Base-by-base conservation (phyloP, 495 filamentous ascomycete genomes). In the Neurospora tetraspora region DNA sequence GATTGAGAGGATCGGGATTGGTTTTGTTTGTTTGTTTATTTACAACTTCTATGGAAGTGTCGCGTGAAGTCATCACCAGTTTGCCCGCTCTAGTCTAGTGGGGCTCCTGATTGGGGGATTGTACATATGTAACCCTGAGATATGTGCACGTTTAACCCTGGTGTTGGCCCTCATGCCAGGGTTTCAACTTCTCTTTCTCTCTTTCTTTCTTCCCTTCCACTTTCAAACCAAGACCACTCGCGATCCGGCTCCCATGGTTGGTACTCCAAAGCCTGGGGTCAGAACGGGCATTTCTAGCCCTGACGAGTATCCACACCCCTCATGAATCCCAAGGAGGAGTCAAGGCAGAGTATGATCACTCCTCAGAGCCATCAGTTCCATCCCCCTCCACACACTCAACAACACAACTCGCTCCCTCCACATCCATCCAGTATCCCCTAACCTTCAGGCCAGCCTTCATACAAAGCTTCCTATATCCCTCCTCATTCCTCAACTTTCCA, bases 401-500 rank as follows among this genome's bases (percentile, higher is more conserved):
- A 23, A 76, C 77, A 18, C 70, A 77, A 3, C 69, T 74, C 0
- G 76, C 65, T 9, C 74, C 71, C 1, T 68, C 74, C 3, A 73
- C 73, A 59, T 74, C 71, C 1, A 72, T 43, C 45, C 78, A 69
- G 31, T 74, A 80, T 6, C 70, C 70, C 34, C 75, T 74, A 40
- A 79, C 68, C 69, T 36, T 74, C 59, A 81, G 23, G 5, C 79
- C 79, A 1, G 79, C 78, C 9, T 42, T 40, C 3, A 31, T 14
- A 0, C 71, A 74, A 37, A 80, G n/a, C 9, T 76, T 71, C 8
- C 59, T 43, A 38, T 72, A 76, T 47, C 69, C 76, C 53, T 70
- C 75, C 68, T 76, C 68, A 11, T 80, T 78, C 27, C 79, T 70
- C 39, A 81, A 20, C 74, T 80, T 81, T 4, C 79, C 78, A 3